Conservation (phyloP, 768 basidiomycete species). For the Lepiota venenata region DNA sequence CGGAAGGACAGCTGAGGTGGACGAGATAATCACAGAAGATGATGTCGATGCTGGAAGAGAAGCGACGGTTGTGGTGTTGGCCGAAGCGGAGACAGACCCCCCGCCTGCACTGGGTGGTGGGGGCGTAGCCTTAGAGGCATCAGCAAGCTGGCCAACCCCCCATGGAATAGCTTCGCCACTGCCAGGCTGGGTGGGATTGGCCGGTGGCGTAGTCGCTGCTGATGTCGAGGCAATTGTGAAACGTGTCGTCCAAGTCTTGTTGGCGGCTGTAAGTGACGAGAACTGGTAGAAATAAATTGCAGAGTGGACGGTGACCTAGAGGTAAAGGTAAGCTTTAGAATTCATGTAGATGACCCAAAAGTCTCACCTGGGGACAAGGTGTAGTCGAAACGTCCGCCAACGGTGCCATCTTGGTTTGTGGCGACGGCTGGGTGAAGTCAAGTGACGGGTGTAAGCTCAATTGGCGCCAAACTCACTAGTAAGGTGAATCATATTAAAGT, state of each 20-base stretch:
- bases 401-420: slow-evolving; percentile 60
- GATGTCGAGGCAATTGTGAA: slow-evolving; percentile 63
- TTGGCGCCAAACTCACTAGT: slow-evolving; percentile 46
- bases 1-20: background rate
- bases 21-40: background rate
- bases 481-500: slow-evolving; percentile 63
- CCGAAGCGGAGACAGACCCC: slow-evolving; percentile 10
- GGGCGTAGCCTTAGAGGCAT: slow-evolving; percentile 35
- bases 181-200: slow-evolving; percentile 50
- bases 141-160: slow-evolving; percentile 60
- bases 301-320: slow-evolving; percentile 59
- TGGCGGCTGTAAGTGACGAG: slow-evolving; percentile 36
- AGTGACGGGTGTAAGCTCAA: background rate
- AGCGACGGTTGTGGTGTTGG: background rate
- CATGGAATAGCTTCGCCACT: slow-evolving; percentile 55
- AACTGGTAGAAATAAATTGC: slow-evolving; percentile 84
- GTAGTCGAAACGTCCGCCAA: slow-evolving; percentile 44
- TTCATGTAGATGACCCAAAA: background rate
- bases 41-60: background rate
- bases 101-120: slow-evolving; percentile 27
- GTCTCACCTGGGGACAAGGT: slow-evolving; percentile 63
- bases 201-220: slow-evolving; percentile 43
- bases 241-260: slow-evolving; percentile 67
- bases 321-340: background rate
- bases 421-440: slow-evolving; percentile 50